Percentiles rank a stretch among this genome's conserved stretches.
These are phyloP conservation scores for Teunomyces barrocoloradensis DNA, from an alignment of 805 yeast genomes.

Conservation along the genomic window DNA sequence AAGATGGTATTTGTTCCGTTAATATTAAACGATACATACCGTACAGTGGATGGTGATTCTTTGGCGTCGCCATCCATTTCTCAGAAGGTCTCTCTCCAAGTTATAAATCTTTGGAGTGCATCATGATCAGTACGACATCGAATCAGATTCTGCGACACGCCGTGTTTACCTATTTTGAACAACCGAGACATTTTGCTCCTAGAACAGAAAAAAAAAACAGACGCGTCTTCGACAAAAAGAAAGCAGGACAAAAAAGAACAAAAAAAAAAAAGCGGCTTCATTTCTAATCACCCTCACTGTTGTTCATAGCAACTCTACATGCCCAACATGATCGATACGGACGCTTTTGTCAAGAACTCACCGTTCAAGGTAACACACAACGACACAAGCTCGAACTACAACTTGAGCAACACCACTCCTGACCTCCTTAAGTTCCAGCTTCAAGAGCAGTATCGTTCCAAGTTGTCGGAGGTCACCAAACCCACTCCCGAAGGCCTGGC, in stretches of 20 bases:
- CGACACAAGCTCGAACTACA: slow-evolving; percentile 22
- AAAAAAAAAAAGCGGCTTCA: neutral
- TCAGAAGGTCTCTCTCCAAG: neutral
- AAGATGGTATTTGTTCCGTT: slow-evolving; percentile 80
- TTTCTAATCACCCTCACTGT: neutral
- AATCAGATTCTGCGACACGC: neutral
- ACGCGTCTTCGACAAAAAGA: neutral
- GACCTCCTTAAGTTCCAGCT: slow-evolving; percentile 44
- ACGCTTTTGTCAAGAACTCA: slow-evolving; percentile 32
- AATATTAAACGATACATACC: slow-evolving; percentile 76
- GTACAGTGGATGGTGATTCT: slow-evolving; percentile 16
- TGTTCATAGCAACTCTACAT: neutral
- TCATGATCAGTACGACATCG: too few relatives aligned
- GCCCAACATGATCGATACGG: slow-evolving; percentile 35
- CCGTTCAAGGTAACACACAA: slow-evolving; percentile 35
- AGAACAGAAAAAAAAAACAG: neutral
- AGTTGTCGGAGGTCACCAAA: slow-evolving; percentile 14
- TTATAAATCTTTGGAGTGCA: too few relatives aligned
- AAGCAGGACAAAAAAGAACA: neutral
- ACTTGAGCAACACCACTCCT: slow-evolving; percentile 39
- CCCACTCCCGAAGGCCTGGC: slow-evolving; percentile 3
- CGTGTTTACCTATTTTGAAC: too few relatives aligned
- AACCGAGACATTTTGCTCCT: neutral
- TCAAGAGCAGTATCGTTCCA: slow-evolving; percentile 36
- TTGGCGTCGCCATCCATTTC: neutral